phyloP scores from a whole-genome alignment of 805 yeast species.

The Lipomyces lipofer region DNA sequence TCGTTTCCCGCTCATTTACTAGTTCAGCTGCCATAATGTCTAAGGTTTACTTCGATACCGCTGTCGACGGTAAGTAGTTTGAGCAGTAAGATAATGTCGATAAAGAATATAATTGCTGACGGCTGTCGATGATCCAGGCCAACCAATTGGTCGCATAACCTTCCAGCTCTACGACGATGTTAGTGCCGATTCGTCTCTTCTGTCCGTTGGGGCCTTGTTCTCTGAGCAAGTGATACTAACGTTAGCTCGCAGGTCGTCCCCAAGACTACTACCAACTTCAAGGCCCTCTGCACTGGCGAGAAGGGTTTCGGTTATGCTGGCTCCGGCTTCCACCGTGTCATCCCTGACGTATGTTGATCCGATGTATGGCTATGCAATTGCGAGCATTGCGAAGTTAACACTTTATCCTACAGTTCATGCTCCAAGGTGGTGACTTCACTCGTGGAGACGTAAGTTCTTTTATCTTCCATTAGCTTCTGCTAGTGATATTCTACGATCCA shows the following conservation, averaged over 20 bases:
- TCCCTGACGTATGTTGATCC: conserved; percentile 40
- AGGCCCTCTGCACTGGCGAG: conserved; percentile 86
- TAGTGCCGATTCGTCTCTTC: conserved; percentile 42
- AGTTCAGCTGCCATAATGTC: conserved; percentile 47
- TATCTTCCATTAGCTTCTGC: too few relatives aligned
- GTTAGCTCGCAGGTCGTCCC: conserved; percentile 51
- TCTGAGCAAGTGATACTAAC: conserved; percentile 58
- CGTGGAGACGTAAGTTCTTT: conserved; percentile 52
- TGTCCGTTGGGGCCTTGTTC: neutral
- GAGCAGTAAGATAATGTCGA: too few relatives aligned
- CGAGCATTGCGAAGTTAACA: conserved; percentile 38
- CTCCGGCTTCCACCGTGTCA: conserved; percentile 82
- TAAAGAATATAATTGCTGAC: too few relatives aligned
- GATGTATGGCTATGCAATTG: neutral
- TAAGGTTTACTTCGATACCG: conserved; percentile 78
- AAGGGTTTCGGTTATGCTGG: conserved; percentile 70
- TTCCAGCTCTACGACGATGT: conserved; percentile 88
- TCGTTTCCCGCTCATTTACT: conserved; percentile 13
- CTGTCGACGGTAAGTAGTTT: conserved; percentile 63
- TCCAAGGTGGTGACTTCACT: conserved; percentile 93
- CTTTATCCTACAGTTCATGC: conserved; percentile 94
- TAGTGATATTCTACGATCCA: neutral
- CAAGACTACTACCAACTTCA: conserved; percentile 85
- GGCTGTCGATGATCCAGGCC: conserved; percentile 46
- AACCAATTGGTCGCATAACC: conserved; percentile 75